Conservation (phyloP, 1,284 basidiomycete genomes). For the Cryptococcus jaspeensis region DNA sequence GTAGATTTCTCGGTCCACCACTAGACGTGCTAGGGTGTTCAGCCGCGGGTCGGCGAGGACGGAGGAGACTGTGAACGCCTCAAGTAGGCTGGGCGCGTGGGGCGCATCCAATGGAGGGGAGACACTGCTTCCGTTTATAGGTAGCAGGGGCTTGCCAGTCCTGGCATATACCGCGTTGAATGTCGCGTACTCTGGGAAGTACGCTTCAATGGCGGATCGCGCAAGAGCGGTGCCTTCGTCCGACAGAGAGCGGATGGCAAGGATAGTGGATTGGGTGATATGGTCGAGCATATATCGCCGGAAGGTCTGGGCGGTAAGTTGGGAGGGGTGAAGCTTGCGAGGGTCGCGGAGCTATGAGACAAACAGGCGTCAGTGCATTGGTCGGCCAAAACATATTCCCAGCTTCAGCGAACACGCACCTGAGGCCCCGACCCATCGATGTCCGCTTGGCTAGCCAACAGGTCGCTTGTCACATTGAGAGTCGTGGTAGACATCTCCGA, state of each 20-base stretch:
- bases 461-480: too few species aligned
- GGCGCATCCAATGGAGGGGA: neutral
- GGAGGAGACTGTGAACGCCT: constrained; percentile 21
- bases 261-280: constrained; percentile 29
- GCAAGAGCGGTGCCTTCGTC: neutral
- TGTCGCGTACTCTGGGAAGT: constrained; percentile 22
- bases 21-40: constrained; percentile 23
- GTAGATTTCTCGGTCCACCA: constrained; percentile 23
- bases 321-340: constrained; percentile 28
- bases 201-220: constrained; percentile 1
- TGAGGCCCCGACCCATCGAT: constrained; percentile 14
- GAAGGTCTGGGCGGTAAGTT: constrained; percentile 40
- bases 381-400: neutral
- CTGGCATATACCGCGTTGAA: neutral
- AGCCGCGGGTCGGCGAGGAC: constrained; percentile 24
- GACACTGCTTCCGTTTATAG: neutral
- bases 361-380: neutral
- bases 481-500: neutral
- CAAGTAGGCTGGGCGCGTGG: neutral
- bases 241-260: constrained; percentile 1
- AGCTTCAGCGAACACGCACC: neutral
- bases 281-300: constrained; percentile 43
- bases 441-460: neutral
- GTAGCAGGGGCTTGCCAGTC: neutral
- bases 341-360: constrained; percentile 34